Conservation (phyloP, 371 early-diverging fungal genomes). For the Mortierella sp. region DNA sequence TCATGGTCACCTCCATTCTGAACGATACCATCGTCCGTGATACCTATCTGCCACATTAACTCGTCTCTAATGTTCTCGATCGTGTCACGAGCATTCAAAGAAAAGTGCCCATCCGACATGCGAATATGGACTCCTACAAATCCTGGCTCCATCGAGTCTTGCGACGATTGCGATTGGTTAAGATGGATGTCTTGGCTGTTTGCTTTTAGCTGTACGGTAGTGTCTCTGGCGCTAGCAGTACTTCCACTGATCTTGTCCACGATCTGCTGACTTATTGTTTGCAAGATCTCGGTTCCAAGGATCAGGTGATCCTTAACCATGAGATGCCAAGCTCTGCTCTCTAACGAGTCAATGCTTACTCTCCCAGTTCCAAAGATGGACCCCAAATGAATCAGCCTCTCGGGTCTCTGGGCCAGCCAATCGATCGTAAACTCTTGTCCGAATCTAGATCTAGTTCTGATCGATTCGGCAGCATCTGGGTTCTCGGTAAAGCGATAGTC, state of each 20-base stretch:
- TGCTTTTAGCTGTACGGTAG: neutral
- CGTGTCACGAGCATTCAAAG: conserved; percentile 43
- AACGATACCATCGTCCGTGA: conserved; percentile 14
- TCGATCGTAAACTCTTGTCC: conserved; percentile 60
- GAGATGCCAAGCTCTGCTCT: conserved; percentile 50
- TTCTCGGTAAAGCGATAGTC: conserved; percentile 65
- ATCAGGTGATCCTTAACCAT: conserved; percentile 45
- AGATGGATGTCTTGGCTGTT: neutral
- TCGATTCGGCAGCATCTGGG: conserved; percentile 38
- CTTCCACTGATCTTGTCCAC: conserved; percentile 35
- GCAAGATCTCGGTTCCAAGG: conserved; percentile 41
- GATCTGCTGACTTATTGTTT: conserved; percentile 40
- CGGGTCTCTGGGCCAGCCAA: conserved; percentile 59
- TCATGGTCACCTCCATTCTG: neutral
- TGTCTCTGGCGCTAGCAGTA: neutral
- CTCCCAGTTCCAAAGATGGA: conserved; percentile 71
- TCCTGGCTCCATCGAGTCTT: conserved; percentile 30
- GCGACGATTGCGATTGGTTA: neutral
- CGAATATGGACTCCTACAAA: conserved; percentile 54
- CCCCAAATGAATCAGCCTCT: conserved; percentile 65
- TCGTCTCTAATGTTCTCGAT: conserved; percentile 51
- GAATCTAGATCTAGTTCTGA: conserved; percentile 42
- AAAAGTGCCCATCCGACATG: conserved; percentile 57
- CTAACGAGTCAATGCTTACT: conserved; percentile 59
- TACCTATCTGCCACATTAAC: conserved; percentile 49